These are phyloP conservation scores for Mycena venus DNA, from an alignment of 768 basidiomycete species.

Conservation along the genomic window DNA sequence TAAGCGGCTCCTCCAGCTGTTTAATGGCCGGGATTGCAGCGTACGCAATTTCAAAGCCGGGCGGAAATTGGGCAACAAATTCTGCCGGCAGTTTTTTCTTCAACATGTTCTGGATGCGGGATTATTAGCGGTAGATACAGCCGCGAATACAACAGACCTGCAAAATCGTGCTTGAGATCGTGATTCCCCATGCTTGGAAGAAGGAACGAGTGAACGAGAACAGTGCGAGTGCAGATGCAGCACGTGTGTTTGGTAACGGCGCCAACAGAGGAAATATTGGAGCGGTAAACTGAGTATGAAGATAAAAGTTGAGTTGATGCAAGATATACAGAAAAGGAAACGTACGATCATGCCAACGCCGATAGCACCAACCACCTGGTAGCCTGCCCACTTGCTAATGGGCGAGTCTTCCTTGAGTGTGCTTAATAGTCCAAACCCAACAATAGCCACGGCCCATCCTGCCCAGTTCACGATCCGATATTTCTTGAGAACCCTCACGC, in stretches of 20 bases:
- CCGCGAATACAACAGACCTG: slow-evolving; percentile 12
- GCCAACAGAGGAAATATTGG: slow-evolving; percentile 55
- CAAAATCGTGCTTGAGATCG: slow-evolving; percentile 48
- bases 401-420: slow-evolving; percentile 38
- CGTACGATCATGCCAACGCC: slow-evolving; percentile 22
- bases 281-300: slow-evolving; percentile 15
- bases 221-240: slow-evolving; percentile 53
- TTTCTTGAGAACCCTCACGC: slow-evolving; percentile 41
- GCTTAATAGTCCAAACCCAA: slow-evolving; percentile 53
- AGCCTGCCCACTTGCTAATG: slow-evolving; percentile 42
- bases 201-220: slow-evolving; percentile 47
- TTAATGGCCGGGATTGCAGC: slow-evolving; percentile 36
- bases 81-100: slow-evolving; percentile 31
- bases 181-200: slow-evolving; percentile 40
- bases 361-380: slow-evolving; percentile 36
- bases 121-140: not conserved
- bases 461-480: slow-evolving; percentile 50
- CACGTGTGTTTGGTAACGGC: slow-evolving; percentile 46
- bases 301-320: not conserved
- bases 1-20: slow-evolving; percentile 37
- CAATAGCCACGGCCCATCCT: slow-evolving; percentile 51
- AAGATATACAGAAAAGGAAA: not conserved
- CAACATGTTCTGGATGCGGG: slow-evolving; percentile 55
- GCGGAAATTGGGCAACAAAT: slow-evolving; percentile 28
- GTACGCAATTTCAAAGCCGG: slow-evolving; percentile 27